A percentile compares a stretch with the other conserved stretches of the same genome.
phyloP scores from a whole-genome alignment of 106 monocot genomes.

The Dioscorea zingiberensis region DNA sequence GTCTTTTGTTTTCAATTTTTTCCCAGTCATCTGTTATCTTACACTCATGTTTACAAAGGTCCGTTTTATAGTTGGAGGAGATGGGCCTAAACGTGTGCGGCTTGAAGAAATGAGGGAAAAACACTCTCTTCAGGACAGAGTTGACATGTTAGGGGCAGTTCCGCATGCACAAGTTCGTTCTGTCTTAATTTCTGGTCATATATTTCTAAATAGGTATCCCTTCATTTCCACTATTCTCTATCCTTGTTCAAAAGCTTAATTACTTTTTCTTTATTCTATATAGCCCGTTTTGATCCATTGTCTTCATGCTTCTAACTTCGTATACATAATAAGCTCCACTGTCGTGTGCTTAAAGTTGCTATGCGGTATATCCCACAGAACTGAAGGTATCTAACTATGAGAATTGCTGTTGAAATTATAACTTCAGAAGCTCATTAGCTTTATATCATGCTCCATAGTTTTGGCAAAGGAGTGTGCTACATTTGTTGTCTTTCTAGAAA shows the following conservation, averaged over 20 bases:
- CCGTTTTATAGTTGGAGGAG: slow-evolving; percentile 91
- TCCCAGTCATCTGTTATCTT: background rate
- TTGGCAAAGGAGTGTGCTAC: no score
- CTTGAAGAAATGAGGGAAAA: slow-evolving; percentile 99
- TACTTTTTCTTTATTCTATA: no score
- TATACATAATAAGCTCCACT: no score
- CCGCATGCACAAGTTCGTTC: slow-evolving; percentile 93
- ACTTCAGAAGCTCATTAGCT: no score
- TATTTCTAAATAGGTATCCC: slow-evolving; percentile 89
- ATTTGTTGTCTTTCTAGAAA: no score
- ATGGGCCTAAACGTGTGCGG: slow-evolving; percentile 90
- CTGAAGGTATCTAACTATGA: background rate
- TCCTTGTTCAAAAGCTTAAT: no score
- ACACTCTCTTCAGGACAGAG: slow-evolving; percentile 91
- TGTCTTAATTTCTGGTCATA: slow-evolving; percentile 87
- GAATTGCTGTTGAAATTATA: background rate
- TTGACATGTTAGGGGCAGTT: slow-evolving; percentile 93
- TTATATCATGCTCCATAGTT: no score
- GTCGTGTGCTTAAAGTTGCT: no score
- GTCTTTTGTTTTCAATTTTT: background rate
- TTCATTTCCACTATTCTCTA: background rate
- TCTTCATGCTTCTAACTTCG: no score
- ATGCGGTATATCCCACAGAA: no score
- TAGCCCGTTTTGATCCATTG: no score
- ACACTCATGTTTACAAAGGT: slow-evolving; percentile 40